Evolutionary conservation across 345 rosid species (phyloP), one percentile per base, ranked within the genome.

Genomic region (Eucalyptus guilfoylei): DNA sequence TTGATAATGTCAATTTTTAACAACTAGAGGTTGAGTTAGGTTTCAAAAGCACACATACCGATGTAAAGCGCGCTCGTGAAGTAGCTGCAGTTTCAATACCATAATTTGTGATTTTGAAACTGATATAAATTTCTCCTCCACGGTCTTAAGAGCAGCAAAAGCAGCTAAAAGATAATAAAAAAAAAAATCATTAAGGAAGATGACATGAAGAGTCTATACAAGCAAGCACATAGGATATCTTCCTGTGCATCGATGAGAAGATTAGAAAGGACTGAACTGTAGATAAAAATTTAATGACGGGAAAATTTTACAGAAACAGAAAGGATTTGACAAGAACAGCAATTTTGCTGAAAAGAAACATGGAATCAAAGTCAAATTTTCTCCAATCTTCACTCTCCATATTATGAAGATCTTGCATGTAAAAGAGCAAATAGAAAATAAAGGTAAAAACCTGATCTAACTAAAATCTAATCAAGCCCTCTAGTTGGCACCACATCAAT

Each of bases 61-160:
- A 91, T 98, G 99, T 92, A 98, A 95, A 91, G 99, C 96, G 89
- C 88, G 93, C 90, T 97, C 98, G 89, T 97, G 99, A 88, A 97
- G 95, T 92, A 98, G 92, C 93, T 96, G 99, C 94, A 98, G 90
- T 93, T 98, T 97, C 91, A 98, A 89, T 88, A 95, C 86, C 93
- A 95, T 92, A 88, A 97, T 92, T 91, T 93, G 95, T 54, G 99
- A 95, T 91, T 96, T 96, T 69, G 99, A 95, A 89, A 95, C 92
- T 37, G 96, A 94, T 87, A 96, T 85, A 87, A 96, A 96, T 93
- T 94, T 97, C 89, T 94, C 96, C 92, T 98, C 99, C 13, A 94
- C 97, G 55, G 92, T 91, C 93, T 95, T 93, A 90, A 98, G 96
- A 86, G 99, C 99, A 89, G 95, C 92, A 93, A 98, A 97, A 85